Evolutionary conservation across 805 yeast species (phyloP), one percentile per base, ranked within the genome.

Genomic region (Metschnikowia gelsemii): DNA sequence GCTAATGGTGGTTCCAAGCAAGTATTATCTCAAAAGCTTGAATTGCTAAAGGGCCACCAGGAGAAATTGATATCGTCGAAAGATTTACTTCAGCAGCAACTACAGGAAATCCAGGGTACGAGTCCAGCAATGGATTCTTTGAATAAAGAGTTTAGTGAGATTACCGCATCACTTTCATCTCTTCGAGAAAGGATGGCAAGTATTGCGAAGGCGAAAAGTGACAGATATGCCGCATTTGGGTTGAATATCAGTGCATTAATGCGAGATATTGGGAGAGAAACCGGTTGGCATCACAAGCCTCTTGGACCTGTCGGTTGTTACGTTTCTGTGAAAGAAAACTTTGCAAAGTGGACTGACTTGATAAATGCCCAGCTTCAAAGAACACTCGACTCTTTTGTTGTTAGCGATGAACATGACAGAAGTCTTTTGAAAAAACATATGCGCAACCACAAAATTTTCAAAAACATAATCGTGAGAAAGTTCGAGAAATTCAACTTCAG

Each of bases 241-340:
- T 47, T 46, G 1, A 62, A 65, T 5, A 72, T 80, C 56, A 61
- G 61, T 7, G 35, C 43, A 2, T 55, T 82, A 5, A 51, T 81
- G 18, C 49, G 55, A 3, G 75, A 66, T 4, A 73, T 50, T 16
- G 64, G 65, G 11, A 34, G 41, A 5, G 50, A 40, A n/a, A 35
- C 28, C 2, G 39, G 45, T 6, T 70, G 73, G 70, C 71, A 70
- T 13, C 52, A 59, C 2, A 55, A 55, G 25, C 95, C 96, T 0
- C 60, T 83, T 13, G 98, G 98, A 0, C 99, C 99, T 0, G 48
- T 91, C 2, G 96, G 96, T 1, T 50, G 70, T 3, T 64, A 65
- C 45, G 68, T 88, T 2, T 68, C 75, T 4, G 66, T 91, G 11
- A 84, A 79, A 53, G 58, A 64, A 1, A 80, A 73, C 7, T 77